These are phyloP conservation scores for Gynandropsis gynandra DNA, from an alignment of 345 rosid genomes.

Conservation along the genomic window DNA sequence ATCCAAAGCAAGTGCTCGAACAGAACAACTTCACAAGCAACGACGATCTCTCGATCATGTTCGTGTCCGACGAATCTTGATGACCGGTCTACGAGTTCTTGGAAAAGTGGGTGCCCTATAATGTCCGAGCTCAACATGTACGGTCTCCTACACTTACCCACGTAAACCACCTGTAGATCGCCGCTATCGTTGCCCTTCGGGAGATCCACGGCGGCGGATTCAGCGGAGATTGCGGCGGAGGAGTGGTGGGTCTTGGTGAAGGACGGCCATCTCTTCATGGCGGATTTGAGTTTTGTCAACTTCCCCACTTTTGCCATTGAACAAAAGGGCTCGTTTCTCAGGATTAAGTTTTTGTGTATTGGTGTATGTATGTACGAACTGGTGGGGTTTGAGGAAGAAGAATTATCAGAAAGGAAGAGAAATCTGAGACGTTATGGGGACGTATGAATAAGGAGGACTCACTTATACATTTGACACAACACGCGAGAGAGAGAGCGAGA, in stretches of 20 bases:
- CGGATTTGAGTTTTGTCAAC: constrained; percentile 83
- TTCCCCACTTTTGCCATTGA: constrained; percentile 67
- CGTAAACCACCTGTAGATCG: constrained; percentile 60
- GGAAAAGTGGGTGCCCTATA: constrained; percentile 71
- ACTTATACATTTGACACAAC: constrained; percentile 29
- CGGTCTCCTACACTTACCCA: constrained; percentile 78
- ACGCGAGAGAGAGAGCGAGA: constrained; percentile 2
- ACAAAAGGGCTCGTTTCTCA: constrained; percentile 12
- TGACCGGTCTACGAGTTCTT: constrained; percentile 60
- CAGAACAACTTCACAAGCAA: constrained; percentile 82
- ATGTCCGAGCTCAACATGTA: constrained; percentile 51
- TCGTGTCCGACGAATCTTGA: constrained; percentile 22
- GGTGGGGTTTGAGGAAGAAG: constrained; percentile 11
- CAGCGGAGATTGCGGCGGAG: constrained; percentile 25
- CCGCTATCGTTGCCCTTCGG: background rate
- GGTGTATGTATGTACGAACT: background rate
- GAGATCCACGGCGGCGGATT: constrained; percentile 16
- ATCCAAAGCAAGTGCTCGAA: constrained; percentile 96
- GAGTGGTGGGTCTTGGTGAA: constrained; percentile 38
- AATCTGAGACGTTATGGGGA: constrained; percentile 25
- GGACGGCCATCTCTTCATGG: constrained; percentile 81
- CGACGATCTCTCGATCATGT: constrained; percentile 38
- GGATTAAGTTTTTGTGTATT: constrained; percentile 18
- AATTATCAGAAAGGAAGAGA: constrained; percentile 9
- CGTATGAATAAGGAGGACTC: constrained; percentile 33